Evolutionary conservation across 1,284 basidiomycete genomes (phyloP), one percentile per base, ranked within the genome.

Genomic region (Phaffia rhodozyma): DNA sequence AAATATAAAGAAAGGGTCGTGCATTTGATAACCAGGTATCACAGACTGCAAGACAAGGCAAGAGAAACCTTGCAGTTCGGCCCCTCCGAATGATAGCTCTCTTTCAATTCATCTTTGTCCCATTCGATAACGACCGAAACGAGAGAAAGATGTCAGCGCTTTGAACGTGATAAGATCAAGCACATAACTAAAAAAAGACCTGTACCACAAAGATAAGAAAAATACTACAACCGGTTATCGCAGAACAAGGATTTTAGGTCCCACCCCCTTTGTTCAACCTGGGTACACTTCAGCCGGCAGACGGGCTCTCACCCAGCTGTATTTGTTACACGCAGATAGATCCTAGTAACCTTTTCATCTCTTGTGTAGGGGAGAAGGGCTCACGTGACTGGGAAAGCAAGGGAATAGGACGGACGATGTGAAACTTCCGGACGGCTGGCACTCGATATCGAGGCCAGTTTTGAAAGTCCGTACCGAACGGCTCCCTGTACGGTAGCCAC

Each of bases 1-100:
- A n/a, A 21, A 47, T n/a, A 25, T 18, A 43, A 59, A 18, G 50
- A 25, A 54, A 62, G 34, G 55, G 56, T 25, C 38, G 62, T 65
- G 38, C 13, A 16, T 16, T 43, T 11, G 69, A 21, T n/a, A 66
- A 55, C 20, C 25, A 57, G 13, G 57, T 21, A 58, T 55, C 29
- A 59, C 47, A 48, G 48, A 34, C 34, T 66, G 61, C 27, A 65
- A 55, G 16, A 63, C 65, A 27, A 64, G 60, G 16, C 70, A 69
- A 61, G 71, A 84, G 86, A 43, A 85, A 87, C 68, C 81, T 83
- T 65, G 90, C 75, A 59, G 85, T 80, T 78, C 89, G 86, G 82
- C 87, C 88, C 76, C 89, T 89, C 62, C 86, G 81, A 69, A 89
- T 73, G 70, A 90, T 87, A 29, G 86, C 86, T 63, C 87, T 87